Conservation (phyloP, 805 yeast genomes). For the Starmerella vitae region DNA sequence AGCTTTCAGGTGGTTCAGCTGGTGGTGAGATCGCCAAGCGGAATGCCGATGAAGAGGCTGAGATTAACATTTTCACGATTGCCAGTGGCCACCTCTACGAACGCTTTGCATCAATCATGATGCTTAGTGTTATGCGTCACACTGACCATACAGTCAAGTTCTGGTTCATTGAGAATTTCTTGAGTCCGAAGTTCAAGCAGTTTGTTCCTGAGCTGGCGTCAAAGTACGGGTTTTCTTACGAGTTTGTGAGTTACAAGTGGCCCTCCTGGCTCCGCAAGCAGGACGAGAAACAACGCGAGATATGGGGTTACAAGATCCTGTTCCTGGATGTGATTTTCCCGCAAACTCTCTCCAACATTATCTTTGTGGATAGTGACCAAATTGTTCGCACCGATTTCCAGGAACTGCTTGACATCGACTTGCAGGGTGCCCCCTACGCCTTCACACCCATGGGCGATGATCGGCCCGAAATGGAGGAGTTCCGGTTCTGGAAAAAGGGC, state of each 20-base stretch:
- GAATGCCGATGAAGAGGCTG: constrained; percentile 33
- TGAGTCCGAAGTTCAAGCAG: constrained; percentile 54
- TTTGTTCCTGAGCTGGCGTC: constrained; percentile 48
- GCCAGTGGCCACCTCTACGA: constrained; percentile 77
- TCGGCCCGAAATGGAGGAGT: constrained; percentile 66
- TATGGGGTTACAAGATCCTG: constrained; percentile 80
- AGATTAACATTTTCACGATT: constrained; percentile 64
- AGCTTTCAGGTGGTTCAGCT: neutral
- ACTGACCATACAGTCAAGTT: constrained; percentile 57
- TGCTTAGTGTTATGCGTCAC: constrained; percentile 55
- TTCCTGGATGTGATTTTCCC: constrained; percentile 85
- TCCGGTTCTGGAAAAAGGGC: constrained; percentile 84
- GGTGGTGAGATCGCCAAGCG: neutral
- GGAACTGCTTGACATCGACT: constrained; percentile 53
- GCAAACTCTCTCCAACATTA: constrained; percentile 52
- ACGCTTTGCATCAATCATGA: constrained; percentile 63
- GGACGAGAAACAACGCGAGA: constrained; percentile 58
- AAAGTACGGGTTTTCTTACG: constrained; percentile 52
- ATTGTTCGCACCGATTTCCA: constrained; percentile 61
- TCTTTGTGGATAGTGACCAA: constrained; percentile 81
- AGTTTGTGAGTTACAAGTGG: constrained; percentile 79
- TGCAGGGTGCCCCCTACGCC: constrained; percentile 75
- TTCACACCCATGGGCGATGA: constrained; percentile 81
- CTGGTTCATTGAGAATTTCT: constrained; percentile 74
- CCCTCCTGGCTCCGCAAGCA: constrained; percentile 80